These are phyloP conservation scores for Cercospora sesami DNA, from an alignment of 2,329 filamentous ascomycete species.

Conservation along the genomic window DNA sequence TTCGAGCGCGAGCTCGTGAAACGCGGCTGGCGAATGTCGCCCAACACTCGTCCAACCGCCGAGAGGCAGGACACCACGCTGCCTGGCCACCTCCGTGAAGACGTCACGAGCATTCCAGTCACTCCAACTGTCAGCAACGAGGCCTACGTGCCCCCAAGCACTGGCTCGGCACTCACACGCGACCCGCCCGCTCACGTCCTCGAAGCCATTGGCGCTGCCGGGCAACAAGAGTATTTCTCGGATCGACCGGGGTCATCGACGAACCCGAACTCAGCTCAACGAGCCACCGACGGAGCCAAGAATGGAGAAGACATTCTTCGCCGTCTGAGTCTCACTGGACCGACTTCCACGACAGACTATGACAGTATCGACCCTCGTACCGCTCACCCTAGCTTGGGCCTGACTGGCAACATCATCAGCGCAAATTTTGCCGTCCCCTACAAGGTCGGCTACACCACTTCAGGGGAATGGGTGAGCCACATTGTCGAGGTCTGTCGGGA, in stretches of 20 bases:
- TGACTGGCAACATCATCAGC: conserved; percentile 64
- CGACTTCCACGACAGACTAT: conserved; percentile 41
- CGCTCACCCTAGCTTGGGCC: conserved; percentile 57
- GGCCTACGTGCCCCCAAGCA: conserved; percentile 19
- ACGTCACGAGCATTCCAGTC: conserved; percentile 28
- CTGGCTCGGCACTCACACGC: conserved; percentile 7
- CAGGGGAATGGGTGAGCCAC: conserved; percentile 56
- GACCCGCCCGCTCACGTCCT: conserved; percentile 26
- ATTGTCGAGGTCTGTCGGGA: background rate
- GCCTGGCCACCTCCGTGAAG: conserved; percentile 24
- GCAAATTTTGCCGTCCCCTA: conserved; percentile 65
- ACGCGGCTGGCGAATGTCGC: conserved; percentile 28
- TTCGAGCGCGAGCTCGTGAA: conserved; percentile 18
- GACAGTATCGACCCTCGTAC: conserved; percentile 56
- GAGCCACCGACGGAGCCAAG: conserved; percentile 48
- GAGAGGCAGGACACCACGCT: conserved; percentile 24
- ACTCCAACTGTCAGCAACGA: conserved; percentile 32
- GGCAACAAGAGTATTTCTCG: conserved; percentile 12
- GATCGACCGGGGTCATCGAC: conserved; percentile 9
- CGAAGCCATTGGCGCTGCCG: conserved; percentile 27
- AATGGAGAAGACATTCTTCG: conserved; percentile 54
- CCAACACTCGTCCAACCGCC: conserved; percentile 23
- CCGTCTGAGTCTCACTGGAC: conserved; percentile 52
- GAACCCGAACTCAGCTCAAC: conserved; percentile 40
- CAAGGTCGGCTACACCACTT: conserved; percentile 54